Conservation (phyloP, 116 monocot genomes). For the Posidonia oceanica region DNA sequence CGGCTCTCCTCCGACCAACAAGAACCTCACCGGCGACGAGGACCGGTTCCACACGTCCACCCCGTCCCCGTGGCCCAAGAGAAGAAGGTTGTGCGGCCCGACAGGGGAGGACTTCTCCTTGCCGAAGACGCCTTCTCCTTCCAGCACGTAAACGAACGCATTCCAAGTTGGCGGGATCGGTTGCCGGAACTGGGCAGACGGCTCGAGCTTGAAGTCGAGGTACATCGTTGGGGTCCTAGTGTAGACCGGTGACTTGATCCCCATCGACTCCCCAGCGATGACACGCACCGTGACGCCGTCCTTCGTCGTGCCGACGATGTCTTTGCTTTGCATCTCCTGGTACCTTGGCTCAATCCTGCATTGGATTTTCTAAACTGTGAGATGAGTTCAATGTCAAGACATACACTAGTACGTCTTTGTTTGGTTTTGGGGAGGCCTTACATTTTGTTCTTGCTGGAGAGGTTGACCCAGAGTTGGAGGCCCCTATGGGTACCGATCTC, state of each 20-base stretch:
- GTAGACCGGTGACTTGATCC: conserved; percentile 38
- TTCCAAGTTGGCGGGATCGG: conserved; percentile 36
- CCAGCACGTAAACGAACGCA: conserved; percentile 47
- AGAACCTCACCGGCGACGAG: conserved; percentile 26
- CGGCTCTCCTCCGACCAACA: conserved; percentile 49
- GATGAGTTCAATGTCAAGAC: neutral
- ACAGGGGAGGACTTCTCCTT: conserved; percentile 8
- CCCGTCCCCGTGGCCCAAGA: conserved; percentile 41
- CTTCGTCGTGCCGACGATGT: conserved; percentile 17
- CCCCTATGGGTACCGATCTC: conserved; percentile 32
- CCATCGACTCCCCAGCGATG: conserved; percentile 55
- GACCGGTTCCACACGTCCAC: conserved; percentile 32
- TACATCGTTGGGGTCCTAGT: conserved; percentile 54
- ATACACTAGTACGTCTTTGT: no score
- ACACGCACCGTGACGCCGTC: conserved; percentile 48
- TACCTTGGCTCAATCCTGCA: conserved; percentile 59
- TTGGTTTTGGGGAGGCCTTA: neutral
- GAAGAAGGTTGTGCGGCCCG: conserved; percentile 24
- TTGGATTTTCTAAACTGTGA: neutral
- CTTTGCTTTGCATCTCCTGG: conserved; percentile 52
- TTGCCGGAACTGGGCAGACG: conserved; percentile 26
- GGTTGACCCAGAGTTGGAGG: conserved; percentile 76
- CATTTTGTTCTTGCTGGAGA: conserved; percentile 65
- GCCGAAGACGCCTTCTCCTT: conserved; percentile 54
- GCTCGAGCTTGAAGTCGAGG: conserved; percentile 56